These are phyloP conservation scores for Alternaria sp. DNA, from an alignment of 2,329 filamentous ascomycete genomes.

Conservation along the genomic window DNA sequence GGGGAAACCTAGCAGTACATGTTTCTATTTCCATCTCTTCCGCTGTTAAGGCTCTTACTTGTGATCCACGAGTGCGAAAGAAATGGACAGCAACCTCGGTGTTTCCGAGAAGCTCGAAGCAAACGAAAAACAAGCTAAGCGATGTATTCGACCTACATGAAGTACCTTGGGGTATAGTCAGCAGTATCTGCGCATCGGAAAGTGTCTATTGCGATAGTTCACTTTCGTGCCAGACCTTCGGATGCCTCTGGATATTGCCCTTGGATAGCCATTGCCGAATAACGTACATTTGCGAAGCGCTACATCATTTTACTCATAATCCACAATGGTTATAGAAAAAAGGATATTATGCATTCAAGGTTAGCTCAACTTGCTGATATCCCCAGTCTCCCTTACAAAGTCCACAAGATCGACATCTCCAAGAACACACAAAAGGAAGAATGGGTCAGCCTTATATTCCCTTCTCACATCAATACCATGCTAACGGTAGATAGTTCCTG, in stretches of 20 bases:
- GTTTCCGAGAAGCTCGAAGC: background rate
- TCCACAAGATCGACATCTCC: slow-evolving; percentile 71
- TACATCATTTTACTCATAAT: background rate
- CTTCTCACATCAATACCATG: background rate
- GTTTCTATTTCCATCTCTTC: background rate
- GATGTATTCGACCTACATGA: no score
- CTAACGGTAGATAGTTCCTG: slow-evolving; percentile 64
- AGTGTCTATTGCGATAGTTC: background rate
- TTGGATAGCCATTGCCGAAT: background rate
- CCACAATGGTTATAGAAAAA: background rate
- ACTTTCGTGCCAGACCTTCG: background rate
- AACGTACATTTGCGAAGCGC: no score
- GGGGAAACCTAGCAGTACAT: background rate
- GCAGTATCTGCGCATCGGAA: background rate
- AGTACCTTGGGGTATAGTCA: background rate
- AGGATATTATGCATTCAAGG: background rate
- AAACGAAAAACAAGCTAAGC: no score
- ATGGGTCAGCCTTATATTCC: slow-evolving; percentile 51
- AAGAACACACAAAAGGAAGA: slow-evolving; percentile 82
- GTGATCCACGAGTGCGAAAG: background rate
- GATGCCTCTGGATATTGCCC: background rate
- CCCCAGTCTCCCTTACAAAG: slow-evolving; percentile 72
- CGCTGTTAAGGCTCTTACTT: background rate
- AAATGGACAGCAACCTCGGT: background rate
- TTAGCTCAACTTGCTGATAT: background rate